Evolutionary conservation across 768 basidiomycete species (phyloP).

Genomic region (Tylopilus felleus): DNA sequence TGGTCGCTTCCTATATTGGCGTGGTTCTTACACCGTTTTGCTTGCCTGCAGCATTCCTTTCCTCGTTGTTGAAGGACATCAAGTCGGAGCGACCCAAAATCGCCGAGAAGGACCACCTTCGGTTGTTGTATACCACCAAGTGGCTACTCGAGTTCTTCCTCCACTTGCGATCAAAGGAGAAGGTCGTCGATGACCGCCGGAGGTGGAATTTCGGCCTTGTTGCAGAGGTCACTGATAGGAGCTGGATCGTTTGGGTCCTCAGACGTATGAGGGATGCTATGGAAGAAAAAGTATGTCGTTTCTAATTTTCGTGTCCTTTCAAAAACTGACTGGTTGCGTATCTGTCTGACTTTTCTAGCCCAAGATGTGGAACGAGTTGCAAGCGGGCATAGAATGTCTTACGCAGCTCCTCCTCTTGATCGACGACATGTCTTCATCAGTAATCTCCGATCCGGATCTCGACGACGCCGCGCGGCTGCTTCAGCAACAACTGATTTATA

Average conservation of each 20-base stretch:
- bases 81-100: conserved; percentile 88
- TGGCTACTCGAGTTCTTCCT: conserved; percentile 96
- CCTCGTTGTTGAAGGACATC: conserved; percentile 87
- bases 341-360: conserved; percentile 50
- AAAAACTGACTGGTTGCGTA: conserved; percentile 10
- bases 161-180: conserved; percentile 38
- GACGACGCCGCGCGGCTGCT: conserved; percentile 76
- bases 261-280: conserved; percentile 84
- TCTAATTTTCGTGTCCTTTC: neutral
- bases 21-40: conserved; percentile 16
- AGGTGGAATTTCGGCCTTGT: conserved; percentile 71
- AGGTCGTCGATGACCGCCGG: conserved; percentile 23
- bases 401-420: conserved; percentile 89
- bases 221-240: conserved; percentile 80
- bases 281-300: conserved; percentile 74
- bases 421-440: conserved; percentile 69
- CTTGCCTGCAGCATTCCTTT: conserved; percentile 69
- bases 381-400: conserved; percentile 91
- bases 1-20: conserved; percentile 6
- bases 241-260: conserved; percentile 89
- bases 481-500: conserved; percentile 91
- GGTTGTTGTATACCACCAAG: conserved; percentile 80
- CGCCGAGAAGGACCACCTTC: conserved; percentile 91
- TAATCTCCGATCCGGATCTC: conserved; percentile 40
- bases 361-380: conserved; percentile 90